Percentiles rank a stretch among this genome's conserved stretches.
Conservation (phyloP, 163 green algal species). For the Scenedesmus sp. region DNA sequence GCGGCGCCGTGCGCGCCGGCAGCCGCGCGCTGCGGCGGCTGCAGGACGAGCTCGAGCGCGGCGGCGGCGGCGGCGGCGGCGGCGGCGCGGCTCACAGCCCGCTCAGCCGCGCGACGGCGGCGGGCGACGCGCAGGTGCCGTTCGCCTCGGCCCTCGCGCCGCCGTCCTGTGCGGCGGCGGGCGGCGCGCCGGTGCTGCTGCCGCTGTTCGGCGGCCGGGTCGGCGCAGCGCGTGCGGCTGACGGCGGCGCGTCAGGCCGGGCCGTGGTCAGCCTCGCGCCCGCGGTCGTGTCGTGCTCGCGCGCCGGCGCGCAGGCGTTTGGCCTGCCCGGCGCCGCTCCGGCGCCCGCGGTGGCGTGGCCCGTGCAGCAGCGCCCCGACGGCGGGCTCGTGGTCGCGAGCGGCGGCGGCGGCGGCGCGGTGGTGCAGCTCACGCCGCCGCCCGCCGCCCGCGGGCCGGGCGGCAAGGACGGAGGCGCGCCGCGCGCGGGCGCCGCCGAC, state of each 20-base stretch:
- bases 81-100: not conserved
- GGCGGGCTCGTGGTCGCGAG: constrained; percentile 9
- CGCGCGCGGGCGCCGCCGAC: no score
- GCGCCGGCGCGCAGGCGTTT: constrained; percentile 8
- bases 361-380: constrained; percentile 31
- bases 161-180: no score
- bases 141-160: not conserved
- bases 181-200: constrained; percentile 5
- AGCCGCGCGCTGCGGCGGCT: constrained; percentile 19
- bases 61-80: constrained; percentile 13
- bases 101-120: not conserved
- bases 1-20: not conserved
- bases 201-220: constrained; percentile 1
- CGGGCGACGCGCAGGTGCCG: not conserved
- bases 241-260: not conserved
- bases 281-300: constrained; percentile 24
- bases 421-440: constrained; percentile 29
- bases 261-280: constrained; percentile 31
- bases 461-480: constrained; percentile 30
- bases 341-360: constrained; percentile 29
- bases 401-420: no score
- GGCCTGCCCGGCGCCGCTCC: not conserved
- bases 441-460: not conserved
- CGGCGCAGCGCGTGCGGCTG: constrained; percentile 4
- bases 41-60: constrained; percentile 41